Conservation (phyloP, 805 yeast genomes). For the Candida qinlingensis region DNA sequence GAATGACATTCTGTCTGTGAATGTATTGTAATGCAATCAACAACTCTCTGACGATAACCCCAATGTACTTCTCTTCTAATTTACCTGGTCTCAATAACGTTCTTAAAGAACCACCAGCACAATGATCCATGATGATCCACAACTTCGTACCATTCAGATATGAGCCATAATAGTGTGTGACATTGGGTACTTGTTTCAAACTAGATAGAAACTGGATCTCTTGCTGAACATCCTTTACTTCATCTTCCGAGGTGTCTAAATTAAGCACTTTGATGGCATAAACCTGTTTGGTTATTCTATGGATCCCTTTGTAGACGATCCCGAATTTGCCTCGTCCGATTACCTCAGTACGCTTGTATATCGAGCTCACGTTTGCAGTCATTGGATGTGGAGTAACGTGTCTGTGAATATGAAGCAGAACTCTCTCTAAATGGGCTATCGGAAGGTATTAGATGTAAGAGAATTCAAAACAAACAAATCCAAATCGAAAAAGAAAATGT, state of each 20-base stretch:
- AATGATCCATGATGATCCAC: slow-evolving; percentile 75
- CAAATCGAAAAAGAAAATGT: no score
- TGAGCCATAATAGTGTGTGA: slow-evolving; percentile 81
- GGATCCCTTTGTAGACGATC: slow-evolving; percentile 84
- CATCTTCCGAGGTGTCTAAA: slow-evolving; percentile 89
- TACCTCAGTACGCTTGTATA: slow-evolving; percentile 78
- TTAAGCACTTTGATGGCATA: slow-evolving; percentile 93
- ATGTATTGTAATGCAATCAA: slow-evolving; percentile 73
- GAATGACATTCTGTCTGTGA: slow-evolving; percentile 88
- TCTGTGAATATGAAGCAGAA: no score
- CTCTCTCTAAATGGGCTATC: no score
- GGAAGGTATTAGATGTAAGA: no score
- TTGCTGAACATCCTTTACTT: slow-evolving; percentile 88
- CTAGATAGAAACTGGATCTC: slow-evolving; percentile 86
- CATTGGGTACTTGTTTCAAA: slow-evolving; percentile 80
- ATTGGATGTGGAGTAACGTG: neutral
- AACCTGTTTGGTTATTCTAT: slow-evolving; percentile 62
- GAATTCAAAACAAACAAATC: no score
- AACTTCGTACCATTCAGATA: slow-evolving; percentile 10
- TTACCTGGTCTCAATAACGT: slow-evolving; percentile 82
- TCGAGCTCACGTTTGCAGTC: slow-evolving; percentile 25
- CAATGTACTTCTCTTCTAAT: slow-evolving; percentile 77
- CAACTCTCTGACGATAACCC: slow-evolving; percentile 81
- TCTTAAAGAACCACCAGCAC: slow-evolving; percentile 85
- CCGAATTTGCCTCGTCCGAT: slow-evolving; percentile 98